Percentiles rank a stretch among this genome's conserved stretches.
phyloP scores from a whole-genome alignment of 306 rosid genomes.

The Gleditsia sinensis region DNA sequence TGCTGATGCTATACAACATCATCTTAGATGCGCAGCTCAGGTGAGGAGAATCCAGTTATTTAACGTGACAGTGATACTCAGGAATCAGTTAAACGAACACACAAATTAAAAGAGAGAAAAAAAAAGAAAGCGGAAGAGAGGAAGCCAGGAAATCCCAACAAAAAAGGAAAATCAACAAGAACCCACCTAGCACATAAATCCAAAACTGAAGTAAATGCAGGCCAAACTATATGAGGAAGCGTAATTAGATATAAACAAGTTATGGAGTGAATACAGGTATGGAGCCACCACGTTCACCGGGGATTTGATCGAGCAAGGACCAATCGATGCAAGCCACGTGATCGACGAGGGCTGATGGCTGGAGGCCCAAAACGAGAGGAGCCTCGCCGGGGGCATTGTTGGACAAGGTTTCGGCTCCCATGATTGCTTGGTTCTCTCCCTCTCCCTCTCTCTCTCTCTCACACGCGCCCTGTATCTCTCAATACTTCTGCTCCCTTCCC shows the following conservation, averaged over 20 bases:
- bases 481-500: background rate
- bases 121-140: background rate
- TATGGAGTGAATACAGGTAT: conserved; percentile 51
- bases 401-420: conserved; percentile 40
- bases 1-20: background rate
- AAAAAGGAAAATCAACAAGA: background rate
- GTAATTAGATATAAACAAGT: background rate
- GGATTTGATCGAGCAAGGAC: conserved; percentile 67
- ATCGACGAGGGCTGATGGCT: conserved; percentile 82
- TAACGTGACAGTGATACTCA: background rate
- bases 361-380: conserved; percentile 80
- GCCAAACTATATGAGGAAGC: background rate
- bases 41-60: background rate
- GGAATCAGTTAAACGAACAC: background rate
- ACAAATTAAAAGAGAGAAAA: background rate
- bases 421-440: background rate
- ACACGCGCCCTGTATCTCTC: background rate
- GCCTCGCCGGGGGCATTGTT: conserved; percentile 29
- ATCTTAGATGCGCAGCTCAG: background rate
- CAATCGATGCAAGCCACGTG: conserved; percentile 65
- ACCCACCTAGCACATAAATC: background rate
- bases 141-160: background rate
- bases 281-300: conserved; percentile 96
- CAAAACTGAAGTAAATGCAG: background rate
- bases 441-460: background rate